These are phyloP conservation scores for Symbiodinium natans DNA, from an alignment of 73 alveolate genomes.

Conservation along the genomic window DNA sequence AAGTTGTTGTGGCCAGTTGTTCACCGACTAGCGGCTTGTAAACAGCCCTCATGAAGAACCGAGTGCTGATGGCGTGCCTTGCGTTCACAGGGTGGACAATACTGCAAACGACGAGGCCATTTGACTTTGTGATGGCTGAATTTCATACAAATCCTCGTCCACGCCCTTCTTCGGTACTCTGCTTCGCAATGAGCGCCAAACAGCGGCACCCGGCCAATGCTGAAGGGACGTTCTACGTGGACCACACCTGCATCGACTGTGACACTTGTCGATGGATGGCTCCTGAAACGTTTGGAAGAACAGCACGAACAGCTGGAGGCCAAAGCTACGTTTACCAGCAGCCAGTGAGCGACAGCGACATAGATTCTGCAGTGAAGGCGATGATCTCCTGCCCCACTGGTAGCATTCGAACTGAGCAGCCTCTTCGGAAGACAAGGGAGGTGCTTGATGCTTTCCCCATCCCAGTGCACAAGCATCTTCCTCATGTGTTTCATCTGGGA, in stretches of 20 bases:
- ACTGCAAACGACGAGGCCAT: neutral
- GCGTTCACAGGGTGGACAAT: neutral
- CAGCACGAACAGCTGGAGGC: neutral
- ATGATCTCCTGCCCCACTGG: slow-evolving; percentile 86
- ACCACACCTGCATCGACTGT: slow-evolving; percentile 92
- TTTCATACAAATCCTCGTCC: neutral
- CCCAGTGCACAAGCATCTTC: neutral
- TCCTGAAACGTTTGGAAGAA: slow-evolving; percentile 69
- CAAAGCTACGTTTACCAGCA: slow-evolving; percentile 63
- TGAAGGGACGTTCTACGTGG: slow-evolving; percentile 69
- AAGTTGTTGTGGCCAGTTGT: too few relatives aligned
- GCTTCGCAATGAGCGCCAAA: neutral
- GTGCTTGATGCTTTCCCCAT: slow-evolving; percentile 31
- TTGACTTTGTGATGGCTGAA: neutral
- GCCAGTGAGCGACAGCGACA: neutral
- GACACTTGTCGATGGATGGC: slow-evolving; percentile 93
- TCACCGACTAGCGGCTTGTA: too few relatives aligned
- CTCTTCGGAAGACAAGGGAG: slow-evolving; percentile 21
- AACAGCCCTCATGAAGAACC: neutral
- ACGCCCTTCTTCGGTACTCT: neutral
- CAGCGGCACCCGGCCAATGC: slow-evolving; percentile 57
- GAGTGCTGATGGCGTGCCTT: neutral
- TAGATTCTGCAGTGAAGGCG: slow-evolving; percentile 30
- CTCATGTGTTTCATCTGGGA: slow-evolving; percentile 56
- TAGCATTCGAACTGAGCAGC: slow-evolving; percentile 36